Percentiles rank a stretch among this genome's conserved stretches.
These are phyloP conservation scores for Tuber indicum DNA, from an alignment of 495 filamentous ascomycete genomes.

Conservation along the genomic window DNA sequence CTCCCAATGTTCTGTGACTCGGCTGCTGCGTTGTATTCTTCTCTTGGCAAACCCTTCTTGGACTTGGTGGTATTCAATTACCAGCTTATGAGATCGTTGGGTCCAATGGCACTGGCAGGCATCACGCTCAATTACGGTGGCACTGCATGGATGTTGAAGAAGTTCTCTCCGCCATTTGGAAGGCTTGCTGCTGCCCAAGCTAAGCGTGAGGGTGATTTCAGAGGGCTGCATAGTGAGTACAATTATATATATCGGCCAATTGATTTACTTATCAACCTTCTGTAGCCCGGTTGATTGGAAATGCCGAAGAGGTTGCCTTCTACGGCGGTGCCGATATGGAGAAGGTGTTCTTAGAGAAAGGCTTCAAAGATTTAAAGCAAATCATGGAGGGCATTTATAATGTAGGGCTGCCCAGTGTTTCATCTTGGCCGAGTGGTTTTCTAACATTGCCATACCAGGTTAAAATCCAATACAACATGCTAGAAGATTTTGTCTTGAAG, in stretches of 20 bases:
- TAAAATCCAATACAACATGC: conserved; percentile 96
- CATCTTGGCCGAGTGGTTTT: conserved; percentile 11
- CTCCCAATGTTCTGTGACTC: conserved; percentile 88
- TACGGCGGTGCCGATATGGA: conserved; percentile 94
- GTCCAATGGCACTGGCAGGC: conserved; percentile 77
- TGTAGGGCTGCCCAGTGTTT: conserved; percentile 18
- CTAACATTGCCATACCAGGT: conserved; percentile 44
- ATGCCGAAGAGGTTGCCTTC: conserved; percentile 98
- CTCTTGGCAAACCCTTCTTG: conserved; percentile 89
- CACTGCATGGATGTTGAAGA: conserved; percentile 79
- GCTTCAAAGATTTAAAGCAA: conserved; percentile 80
- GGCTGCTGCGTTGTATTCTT: conserved; percentile 90
- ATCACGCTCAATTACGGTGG: conserved; percentile 86
- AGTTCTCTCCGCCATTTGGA: conserved; percentile 87
- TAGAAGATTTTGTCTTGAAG: conserved; percentile 96
- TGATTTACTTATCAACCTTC: conserved; percentile 14
- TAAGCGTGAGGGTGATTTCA: conserved; percentile 86
- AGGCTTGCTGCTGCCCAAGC: conserved; percentile 94
- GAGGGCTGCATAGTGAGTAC: conserved; percentile 65
- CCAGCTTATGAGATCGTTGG: conserved; percentile 85
- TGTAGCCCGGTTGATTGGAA: conserved; percentile 68
- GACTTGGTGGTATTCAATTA: conserved; percentile 97
- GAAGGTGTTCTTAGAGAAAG: conserved; percentile 75
- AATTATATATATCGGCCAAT: neutral
- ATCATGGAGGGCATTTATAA: conserved; percentile 98